A percentile compares a stretch with the other conserved stretches of the same genome.
Conservation (phyloP, 2,329 filamentous ascomycete species). For the Alternaria sp. region DNA sequence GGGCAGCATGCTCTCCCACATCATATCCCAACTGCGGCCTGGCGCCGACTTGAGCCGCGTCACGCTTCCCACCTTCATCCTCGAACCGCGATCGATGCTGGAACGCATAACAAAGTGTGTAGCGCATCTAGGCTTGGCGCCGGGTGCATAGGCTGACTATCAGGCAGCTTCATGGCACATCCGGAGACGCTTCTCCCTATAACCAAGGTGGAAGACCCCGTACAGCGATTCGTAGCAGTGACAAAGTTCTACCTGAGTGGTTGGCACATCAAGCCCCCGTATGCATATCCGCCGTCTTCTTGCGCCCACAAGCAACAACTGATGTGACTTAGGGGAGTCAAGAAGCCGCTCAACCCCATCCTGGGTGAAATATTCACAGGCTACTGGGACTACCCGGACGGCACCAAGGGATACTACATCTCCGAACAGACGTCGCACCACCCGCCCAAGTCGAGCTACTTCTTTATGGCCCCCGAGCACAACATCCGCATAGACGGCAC, state of each 20-base stretch:
- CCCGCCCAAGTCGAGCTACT: conserved; percentile 98
- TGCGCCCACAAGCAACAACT: conserved; percentile 26
- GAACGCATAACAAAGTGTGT: conserved; percentile 97
- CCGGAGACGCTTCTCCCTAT: conserved; percentile 93
- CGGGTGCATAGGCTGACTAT: conserved; percentile 20
- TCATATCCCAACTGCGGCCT: conserved; percentile 94
- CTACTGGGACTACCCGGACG: conserved; percentile 90
- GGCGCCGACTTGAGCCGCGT: conserved; percentile 95
- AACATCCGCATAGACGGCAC: conserved; percentile 95
- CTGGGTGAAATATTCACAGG: conserved; percentile 93
- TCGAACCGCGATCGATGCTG: conserved; percentile 96
- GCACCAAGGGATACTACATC: conserved; percentile 91
- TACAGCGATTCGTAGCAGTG: conserved; percentile 88
- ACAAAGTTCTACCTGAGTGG: conserved; percentile 98
- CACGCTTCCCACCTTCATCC: conserved; percentile 94
- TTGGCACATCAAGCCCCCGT: conserved; percentile 99
- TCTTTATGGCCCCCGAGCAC: conserved; percentile 95
- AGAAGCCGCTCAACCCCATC: conserved; percentile 97
- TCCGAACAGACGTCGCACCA: conserved; percentile 98
- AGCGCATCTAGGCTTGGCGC: background rate
- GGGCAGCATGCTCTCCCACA: conserved; percentile 94
- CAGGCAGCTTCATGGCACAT: conserved; percentile 93
- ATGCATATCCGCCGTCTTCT: conserved; percentile 50
- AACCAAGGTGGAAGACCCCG: conserved; percentile 83
- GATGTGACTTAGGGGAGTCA: conserved; percentile 74